These are phyloP conservation scores for Paracoccidioides brasiliensis DNA, from an alignment of 2,329 filamentous ascomycete genomes.

Conservation along the genomic window DNA sequence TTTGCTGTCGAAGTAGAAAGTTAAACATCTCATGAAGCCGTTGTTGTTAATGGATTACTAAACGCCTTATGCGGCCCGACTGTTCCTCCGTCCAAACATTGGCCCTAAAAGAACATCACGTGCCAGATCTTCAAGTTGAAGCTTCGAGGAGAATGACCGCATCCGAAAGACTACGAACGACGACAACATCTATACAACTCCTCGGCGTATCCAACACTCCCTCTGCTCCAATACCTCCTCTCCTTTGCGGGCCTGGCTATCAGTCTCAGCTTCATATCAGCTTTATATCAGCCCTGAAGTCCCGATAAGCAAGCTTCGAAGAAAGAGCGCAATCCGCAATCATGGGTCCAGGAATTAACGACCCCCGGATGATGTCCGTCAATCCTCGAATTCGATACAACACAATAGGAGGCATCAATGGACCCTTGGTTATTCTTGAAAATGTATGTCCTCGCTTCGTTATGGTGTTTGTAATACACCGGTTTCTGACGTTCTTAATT, in stretches of 20 bases:
- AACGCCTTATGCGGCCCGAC: neutral
- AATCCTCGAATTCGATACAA: slow-evolving; percentile 81
- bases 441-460: slow-evolving; percentile 50
- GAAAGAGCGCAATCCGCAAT: slow-evolving; percentile 1
- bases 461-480: slow-evolving; percentile 5
- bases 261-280: neutral
- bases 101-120: neutral
- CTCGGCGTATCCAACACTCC: neutral
- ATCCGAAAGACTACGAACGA: neutral
- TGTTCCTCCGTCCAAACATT: no score
- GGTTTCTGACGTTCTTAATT: neutral
- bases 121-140: neutral
- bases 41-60: no score
- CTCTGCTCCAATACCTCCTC: neutral
- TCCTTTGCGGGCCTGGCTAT: neutral
- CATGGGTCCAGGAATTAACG: slow-evolving; percentile 31
- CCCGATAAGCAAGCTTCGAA: neutral
- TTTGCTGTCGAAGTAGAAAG: no score
- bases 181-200: neutral
- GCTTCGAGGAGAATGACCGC: neutral
- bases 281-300: neutral
- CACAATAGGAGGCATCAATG: slow-evolving; percentile 95
- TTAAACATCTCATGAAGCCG: no score
- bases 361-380: slow-evolving; percentile 40
- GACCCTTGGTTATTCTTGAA: slow-evolving; percentile 91